Evolutionary conservation across 768 basidiomycete genomes (phyloP).

Genomic region (Tylopilus rubrobrunneus): DNA sequence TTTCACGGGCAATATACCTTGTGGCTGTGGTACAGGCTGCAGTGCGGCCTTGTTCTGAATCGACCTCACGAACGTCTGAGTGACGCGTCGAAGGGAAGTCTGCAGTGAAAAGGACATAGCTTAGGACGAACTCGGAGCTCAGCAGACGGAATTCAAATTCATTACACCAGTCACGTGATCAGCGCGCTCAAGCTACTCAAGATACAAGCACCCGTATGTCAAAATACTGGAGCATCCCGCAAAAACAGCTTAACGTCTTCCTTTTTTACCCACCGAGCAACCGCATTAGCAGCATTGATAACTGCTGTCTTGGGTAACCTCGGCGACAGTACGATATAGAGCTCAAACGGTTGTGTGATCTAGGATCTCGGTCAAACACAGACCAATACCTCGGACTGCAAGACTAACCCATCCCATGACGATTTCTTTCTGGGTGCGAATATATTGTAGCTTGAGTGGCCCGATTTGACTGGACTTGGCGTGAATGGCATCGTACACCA

Average conservation of each 20-base stretch:
- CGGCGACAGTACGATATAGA: conserved; percentile 82
- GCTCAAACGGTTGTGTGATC: conserved; percentile 92
- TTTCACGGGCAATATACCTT: conserved; percentile 12
- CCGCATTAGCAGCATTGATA: conserved; percentile 84
- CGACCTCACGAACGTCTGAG: conserved; percentile 22
- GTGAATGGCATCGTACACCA: conserved; percentile 84
- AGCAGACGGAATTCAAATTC: not conserved
- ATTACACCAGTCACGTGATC: conserved; percentile 16
- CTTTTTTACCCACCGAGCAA: conserved; percentile 87
- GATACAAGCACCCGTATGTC: not conserved
- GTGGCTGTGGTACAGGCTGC: conserved; percentile 21
- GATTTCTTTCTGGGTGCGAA: conserved; percentile 81
- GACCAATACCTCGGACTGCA: not conserved
- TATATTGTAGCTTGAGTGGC: conserved; percentile 81
- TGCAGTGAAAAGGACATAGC: conserved; percentile 24
- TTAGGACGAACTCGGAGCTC: not conserved
- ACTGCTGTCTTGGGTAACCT: conserved; percentile 83
- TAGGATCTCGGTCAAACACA: conserved; percentile 28
- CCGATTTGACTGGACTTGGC: conserved; percentile 81
- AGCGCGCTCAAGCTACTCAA: no score
- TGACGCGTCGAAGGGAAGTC: conserved; percentile 16
- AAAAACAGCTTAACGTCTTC: conserved; percentile 83
- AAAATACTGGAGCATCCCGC: conserved; percentile 88
- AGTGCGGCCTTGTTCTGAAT: conserved; percentile 30
- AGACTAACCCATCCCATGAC: conserved; percentile 89